phyloP scores from a whole-genome alignment of 768 basidiomycete genomes.

The Mycena indigotica region DNA sequence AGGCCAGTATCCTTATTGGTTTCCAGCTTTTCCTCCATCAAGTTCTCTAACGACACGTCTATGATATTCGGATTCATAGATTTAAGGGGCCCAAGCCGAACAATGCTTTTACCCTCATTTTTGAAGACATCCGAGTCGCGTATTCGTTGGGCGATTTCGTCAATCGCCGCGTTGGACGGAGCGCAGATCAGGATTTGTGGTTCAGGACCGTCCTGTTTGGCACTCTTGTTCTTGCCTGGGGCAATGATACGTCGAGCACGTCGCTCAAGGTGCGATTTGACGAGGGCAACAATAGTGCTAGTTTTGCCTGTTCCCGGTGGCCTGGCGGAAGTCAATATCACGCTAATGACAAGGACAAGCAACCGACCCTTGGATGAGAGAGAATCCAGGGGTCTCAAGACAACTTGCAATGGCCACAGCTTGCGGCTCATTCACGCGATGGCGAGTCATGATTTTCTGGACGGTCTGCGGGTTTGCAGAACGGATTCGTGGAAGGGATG shows the following conservation, averaged over 20 bases:
- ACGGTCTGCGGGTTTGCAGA: constrained; percentile 55
- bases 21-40: constrained; percentile 78
- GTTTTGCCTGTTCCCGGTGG: constrained; percentile 99
- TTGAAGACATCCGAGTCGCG: constrained; percentile 64
- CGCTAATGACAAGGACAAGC: not conserved
- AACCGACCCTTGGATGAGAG: constrained; percentile 89
- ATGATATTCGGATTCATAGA: constrained; percentile 77
- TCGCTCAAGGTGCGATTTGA: constrained; percentile 74
- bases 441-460: constrained; percentile 63
- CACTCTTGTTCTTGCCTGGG: constrained; percentile 33
- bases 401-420: constrained; percentile 84
- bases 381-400: constrained; percentile 73
- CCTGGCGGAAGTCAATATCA: constrained; percentile 40
- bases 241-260: constrained; percentile 52
- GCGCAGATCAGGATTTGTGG: constrained; percentile 87
- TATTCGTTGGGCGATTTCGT: constrained; percentile 89
- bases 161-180: constrained; percentile 97
- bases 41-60: constrained; percentile 83
- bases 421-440: constrained; percentile 90
- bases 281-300: constrained; percentile 94
- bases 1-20: constrained; percentile 54
- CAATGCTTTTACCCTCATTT: constrained; percentile 70
- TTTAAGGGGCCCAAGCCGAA: constrained; percentile 82
- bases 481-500: constrained; percentile 54
- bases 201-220: constrained; percentile 47